A percentile compares a stretch with the other conserved stretches of the same genome.
These are phyloP conservation scores for Pythium aquatile DNA, from an alignment of 352 stramenopile genomes.

Conservation along the genomic window DNA sequence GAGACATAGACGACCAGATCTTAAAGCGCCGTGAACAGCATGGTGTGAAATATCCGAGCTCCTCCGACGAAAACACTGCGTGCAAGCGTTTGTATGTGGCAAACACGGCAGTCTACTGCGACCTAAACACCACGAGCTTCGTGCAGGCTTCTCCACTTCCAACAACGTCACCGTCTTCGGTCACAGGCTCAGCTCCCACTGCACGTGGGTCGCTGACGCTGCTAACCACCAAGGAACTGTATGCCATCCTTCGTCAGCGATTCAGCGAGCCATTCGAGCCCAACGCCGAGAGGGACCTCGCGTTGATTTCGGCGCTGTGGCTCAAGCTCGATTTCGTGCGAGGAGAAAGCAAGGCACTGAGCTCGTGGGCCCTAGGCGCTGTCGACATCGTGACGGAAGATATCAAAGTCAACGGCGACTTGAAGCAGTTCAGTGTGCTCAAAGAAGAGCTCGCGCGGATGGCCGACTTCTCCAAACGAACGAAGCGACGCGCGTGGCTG, in stretches of 20 bases:
- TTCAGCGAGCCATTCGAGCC: conserved; percentile 31
- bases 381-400: conserved; percentile 60
- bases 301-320: conserved; percentile 52
- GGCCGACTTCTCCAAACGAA: conserved; percentile 34
- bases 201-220: not conserved
- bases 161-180: not conserved
- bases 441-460: conserved; percentile 45
- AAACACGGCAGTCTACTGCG: conserved; percentile 61
- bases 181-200: not conserved
- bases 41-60: conserved; percentile 44
- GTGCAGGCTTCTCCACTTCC: not conserved
- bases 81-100: conserved; percentile 66
- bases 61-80: conserved; percentile 24
- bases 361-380: conserved; percentile 31
- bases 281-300: conserved; percentile 40
- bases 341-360: not conserved
- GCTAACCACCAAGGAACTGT: conserved; percentile 12
- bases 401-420: conserved; percentile 53
- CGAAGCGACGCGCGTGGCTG: conserved; percentile 35
- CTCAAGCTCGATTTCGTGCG: conserved; percentile 60
- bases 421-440: conserved; percentile 50
- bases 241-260: conserved; percentile 37
- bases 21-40: conserved; percentile 52
- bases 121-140: conserved; percentile 41
- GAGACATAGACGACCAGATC: conserved; percentile 58